Evolutionary conservation across 148 eudicot genomes (phyloP).

Genomic region (Chenopodium quinoa): DNA sequence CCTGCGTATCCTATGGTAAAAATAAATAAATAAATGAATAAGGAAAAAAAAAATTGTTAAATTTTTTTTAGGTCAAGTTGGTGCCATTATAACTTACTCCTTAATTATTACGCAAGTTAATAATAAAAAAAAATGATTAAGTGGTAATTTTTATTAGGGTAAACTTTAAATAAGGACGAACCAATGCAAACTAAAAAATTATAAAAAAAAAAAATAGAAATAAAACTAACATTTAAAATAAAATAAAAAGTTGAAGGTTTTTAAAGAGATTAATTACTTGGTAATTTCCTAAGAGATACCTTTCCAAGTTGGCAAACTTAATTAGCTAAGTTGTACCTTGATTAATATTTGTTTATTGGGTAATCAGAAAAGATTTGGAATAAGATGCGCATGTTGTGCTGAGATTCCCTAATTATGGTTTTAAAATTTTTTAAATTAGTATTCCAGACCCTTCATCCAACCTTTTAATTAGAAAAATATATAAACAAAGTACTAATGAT

Average conservation of each 20-base stretch:
- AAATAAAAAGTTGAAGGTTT: neutral
- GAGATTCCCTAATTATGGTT: constrained; percentile 32
- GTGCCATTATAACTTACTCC: neutral
- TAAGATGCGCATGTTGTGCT: constrained; percentile 26
- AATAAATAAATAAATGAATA: too few species aligned
- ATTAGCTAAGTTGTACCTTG: neutral
- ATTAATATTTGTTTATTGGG: neutral
- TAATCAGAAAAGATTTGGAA: constrained; percentile 11
- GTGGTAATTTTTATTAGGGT: neutral
- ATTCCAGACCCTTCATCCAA: neutral
- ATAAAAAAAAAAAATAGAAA: too few species aligned
- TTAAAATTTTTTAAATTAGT: neutral
- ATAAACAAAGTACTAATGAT: neutral
- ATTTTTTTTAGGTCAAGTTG: neutral
- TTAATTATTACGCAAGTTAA: neutral
- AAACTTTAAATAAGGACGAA: constrained; percentile 15
- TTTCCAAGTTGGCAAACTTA: constrained; percentile 13
- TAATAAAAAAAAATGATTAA: neutral
- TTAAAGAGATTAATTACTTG: neutral
- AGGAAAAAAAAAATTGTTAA: too few species aligned
- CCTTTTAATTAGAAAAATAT: neutral
- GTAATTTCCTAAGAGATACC: constrained; percentile 11
- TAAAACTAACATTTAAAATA: too few species aligned
- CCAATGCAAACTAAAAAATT: neutral
- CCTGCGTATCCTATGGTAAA: too few species aligned